Evolutionary conservation across 164 flowering plant species (phyloP), one percentile per base, ranked within the genome.

Genomic region (Protea cynaroides): DNA sequence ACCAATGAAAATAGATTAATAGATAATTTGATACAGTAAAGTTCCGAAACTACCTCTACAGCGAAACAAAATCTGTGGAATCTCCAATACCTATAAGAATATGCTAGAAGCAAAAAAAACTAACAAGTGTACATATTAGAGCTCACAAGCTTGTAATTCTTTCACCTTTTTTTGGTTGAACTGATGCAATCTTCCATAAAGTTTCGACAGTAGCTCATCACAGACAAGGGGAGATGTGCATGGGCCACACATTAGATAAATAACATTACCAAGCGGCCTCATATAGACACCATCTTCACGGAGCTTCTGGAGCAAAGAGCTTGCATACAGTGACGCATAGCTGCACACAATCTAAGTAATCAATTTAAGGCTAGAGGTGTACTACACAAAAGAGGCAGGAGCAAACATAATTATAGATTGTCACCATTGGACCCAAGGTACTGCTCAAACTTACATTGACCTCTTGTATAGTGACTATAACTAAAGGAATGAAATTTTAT

Each of bases 201-300:
- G 79, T 65, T 83, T 91, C 54, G 37, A 50, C 50, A 94, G 87
- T 0, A 81, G 57, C 19, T 76, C 81, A 40, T 22, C 40, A 83
- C 96, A 94, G 52, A 71, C 58, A 19, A 68, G 70, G 64, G 96
- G 85, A 65, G 87, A 73, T 44, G 97, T 86, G 80, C 88, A 88
- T 8, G 99, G 99, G 10, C 94, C 96, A 68, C 92, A 91, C 96
- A 95, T 86, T 62, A 92, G 78, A 71, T 92, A 95, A 40, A 92
- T 72, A 61, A 95, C 96, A 77, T 91, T 91, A n/a, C 97, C 99
- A 43, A 91, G 74, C 56, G 97, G 97, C 84, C 97, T 86, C 86
- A 73, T 80, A 75, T 82, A 92, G n/a, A 89, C 61, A 21, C 96
- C 97, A 73, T 89, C 97, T 71, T 82, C 89, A 11, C 86, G 86